Conservation (phyloP, 1,284 basidiomycete genomes). For the Irpex sp. region DNA sequence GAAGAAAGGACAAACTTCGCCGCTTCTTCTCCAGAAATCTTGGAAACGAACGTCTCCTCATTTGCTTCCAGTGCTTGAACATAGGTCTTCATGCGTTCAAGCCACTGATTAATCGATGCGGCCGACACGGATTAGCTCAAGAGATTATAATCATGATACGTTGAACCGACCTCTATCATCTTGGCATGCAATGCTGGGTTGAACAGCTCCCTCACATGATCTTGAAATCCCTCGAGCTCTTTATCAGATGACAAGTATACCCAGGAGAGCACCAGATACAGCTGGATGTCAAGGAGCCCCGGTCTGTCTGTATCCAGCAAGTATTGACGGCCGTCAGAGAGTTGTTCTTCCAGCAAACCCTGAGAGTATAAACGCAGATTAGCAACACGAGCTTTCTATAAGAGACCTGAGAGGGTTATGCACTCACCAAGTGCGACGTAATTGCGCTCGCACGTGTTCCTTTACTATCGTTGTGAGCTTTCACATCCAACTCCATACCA, state of each 20-base stretch:
- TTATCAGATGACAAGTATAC: background rate
- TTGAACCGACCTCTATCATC: too few relatives aligned
- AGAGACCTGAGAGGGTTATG: background rate
- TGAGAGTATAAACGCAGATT: background rate
- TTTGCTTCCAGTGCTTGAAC: background rate
- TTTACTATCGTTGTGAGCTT: slow-evolving; percentile 27
- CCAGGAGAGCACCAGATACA: background rate
- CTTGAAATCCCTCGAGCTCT: background rate
- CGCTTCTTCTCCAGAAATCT: background rate
- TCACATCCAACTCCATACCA: slow-evolving; percentile 31
- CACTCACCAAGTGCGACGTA: slow-evolving; percentile 34
- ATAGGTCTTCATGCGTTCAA: background rate
- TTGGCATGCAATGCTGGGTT: background rate
- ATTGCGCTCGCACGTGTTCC: slow-evolving; percentile 30
- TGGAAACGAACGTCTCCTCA: background rate
- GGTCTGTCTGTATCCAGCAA: background rate
- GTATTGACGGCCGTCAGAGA: background rate
- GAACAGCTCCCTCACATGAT: background rate
- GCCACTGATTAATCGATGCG: background rate
- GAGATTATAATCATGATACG: background rate
- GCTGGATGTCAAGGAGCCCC: background rate
- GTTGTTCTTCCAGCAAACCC: background rate
- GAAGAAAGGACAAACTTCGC: background rate
- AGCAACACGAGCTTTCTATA: background rate
- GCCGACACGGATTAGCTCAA: background rate